Base-by-base conservation (phyloP, 2,329 filamentous ascomycete species). In the Sclerotinia glacialis region DNA sequence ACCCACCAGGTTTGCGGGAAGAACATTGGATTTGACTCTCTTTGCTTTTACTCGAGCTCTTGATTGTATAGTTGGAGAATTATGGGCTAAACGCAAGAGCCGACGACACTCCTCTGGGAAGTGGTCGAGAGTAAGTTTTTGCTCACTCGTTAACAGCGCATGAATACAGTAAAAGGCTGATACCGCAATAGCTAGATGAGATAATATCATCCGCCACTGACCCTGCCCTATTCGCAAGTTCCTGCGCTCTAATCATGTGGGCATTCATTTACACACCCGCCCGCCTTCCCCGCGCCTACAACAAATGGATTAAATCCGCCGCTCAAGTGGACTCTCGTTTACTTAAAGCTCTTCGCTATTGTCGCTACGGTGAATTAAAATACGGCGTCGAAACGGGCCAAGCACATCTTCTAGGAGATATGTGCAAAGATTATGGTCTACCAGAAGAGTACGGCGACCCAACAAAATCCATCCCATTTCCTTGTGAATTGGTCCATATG, bases 401-500 rank as follows among this genome's bases (percentile, higher is more conserved):
- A 72, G 86, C 87, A 1, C 79, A 82, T 14, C 81, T 95, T 12
- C 83, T 96, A 0, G 82, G 86, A 70, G 80, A 82, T 68, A 91
- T 96, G 87, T 93, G 89, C 75, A 79, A 78, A 69, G 89, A 95
- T 71, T 89, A 89, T 77, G 79, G 79, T 40, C 86, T 87, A 80
- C 91, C 92, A 0, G 74, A 81, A n/a, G 79, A 80, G 66, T 93
- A 88, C 85, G 92, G 90, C 26, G 88, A 96, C 76, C 91, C 92
- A 0, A 81, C 44, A 14, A 31, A 55, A 44, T 83, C 23, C 81
- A 78, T 89, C 12, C 92, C 92, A 0, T 89, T 94, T 67, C 91
- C 91, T 1, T 96, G 92, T 78, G 88, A 92, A 76, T 81, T 96
- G 70, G 91, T 95, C 3, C 92, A 96, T 78, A 92, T 92, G 86